Percentiles rank a stretch among this genome's conserved stretches.
These are phyloP conservation scores for Psilocybe tampanensis DNA, from an alignment of 768 basidiomycete species.

Conservation along the genomic window DNA sequence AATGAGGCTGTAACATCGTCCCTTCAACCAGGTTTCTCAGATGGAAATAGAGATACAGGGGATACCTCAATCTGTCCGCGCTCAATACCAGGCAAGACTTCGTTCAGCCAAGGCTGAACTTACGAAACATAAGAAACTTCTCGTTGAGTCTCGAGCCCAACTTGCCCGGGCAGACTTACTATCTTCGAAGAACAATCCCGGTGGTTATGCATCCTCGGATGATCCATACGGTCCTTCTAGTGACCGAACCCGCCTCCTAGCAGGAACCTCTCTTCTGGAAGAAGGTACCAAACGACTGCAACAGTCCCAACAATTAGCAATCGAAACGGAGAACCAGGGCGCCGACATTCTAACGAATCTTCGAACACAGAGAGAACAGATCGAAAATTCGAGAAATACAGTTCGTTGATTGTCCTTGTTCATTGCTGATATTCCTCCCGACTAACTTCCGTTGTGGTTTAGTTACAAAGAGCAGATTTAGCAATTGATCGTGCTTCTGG, in stretches of 20 bases:
- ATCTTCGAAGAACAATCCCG: slow-evolving; percentile 40
- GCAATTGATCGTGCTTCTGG: slow-evolving; percentile 91
- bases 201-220: slow-evolving; percentile 57
- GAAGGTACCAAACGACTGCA: slow-evolving; percentile 85
- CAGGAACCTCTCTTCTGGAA: slow-evolving; percentile 76
- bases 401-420: slow-evolving; percentile 43
- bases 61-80: slow-evolving; percentile 83
- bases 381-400: slow-evolving; percentile 89
- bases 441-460: not conserved
- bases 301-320: slow-evolving; percentile 88
- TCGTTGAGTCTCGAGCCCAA: slow-evolving; percentile 71
- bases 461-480: slow-evolving; percentile 86
- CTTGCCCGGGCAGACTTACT: slow-evolving; percentile 81
- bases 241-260: slow-evolving; percentile 79
- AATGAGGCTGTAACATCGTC: slow-evolving; percentile 1
- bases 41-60: slow-evolving; percentile 99
- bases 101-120: slow-evolving; percentile 76
- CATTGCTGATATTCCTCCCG: not conserved
- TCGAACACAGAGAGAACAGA: slow-evolving; percentile 88
- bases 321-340: slow-evolving; percentile 96
- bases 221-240: slow-evolving; percentile 75
- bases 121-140: slow-evolving; percentile 76
- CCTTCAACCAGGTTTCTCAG: slow-evolving; percentile 77
- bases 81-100: slow-evolving; percentile 77
- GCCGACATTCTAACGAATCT: slow-evolving; percentile 89